phyloP scores from a whole-genome alignment of 805 yeast species.

The Sungouiozyma ichnusensis region DNA sequence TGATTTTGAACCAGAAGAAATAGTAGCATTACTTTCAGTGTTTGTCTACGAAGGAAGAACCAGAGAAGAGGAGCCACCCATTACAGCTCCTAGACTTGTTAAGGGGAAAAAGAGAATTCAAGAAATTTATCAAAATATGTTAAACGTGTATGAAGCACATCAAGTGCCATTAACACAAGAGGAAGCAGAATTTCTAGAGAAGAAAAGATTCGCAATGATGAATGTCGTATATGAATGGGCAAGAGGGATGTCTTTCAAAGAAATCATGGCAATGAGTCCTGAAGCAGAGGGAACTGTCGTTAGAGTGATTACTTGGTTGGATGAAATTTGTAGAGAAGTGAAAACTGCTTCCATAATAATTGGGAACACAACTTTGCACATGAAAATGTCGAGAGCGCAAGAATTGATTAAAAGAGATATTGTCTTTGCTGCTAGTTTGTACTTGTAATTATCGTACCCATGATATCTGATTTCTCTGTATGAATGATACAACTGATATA shows the following conservation, averaged over 20 bases:
- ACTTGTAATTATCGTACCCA: constrained; percentile 36
- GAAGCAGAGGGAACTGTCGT: constrained; percentile 97
- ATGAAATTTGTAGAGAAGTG: constrained; percentile 91
- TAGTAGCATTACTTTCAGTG: constrained; percentile 85
- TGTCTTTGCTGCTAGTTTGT: constrained; percentile 92
- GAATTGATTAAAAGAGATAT: constrained; percentile 93
- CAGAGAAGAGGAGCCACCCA: constrained; percentile 48
- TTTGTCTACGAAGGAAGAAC: constrained; percentile 84
- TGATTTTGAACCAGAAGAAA: constrained; percentile 90
- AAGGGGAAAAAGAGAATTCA: constrained; percentile 56
- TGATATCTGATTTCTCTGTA: no score
- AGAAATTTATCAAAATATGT: constrained; percentile 55
- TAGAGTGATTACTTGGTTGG: constrained; percentile 85
- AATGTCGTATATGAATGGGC: constrained; percentile 99
- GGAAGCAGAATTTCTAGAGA: constrained; percentile 73
- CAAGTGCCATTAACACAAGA: constrained; percentile 73
- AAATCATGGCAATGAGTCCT: constrained; percentile 77
- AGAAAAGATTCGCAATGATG: constrained; percentile 79
- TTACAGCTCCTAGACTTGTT: constrained; percentile 70
- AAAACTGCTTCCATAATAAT: constrained; percentile 88
- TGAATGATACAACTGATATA: no score
- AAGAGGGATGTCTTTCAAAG: constrained; percentile 81
- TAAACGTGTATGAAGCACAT: constrained; percentile 50
- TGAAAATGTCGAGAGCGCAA: constrained; percentile 86
- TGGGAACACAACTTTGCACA: constrained; percentile 83